Conservation (phyloP, 306 rosid genomes). For the Erythrophleum fordii region DNA sequence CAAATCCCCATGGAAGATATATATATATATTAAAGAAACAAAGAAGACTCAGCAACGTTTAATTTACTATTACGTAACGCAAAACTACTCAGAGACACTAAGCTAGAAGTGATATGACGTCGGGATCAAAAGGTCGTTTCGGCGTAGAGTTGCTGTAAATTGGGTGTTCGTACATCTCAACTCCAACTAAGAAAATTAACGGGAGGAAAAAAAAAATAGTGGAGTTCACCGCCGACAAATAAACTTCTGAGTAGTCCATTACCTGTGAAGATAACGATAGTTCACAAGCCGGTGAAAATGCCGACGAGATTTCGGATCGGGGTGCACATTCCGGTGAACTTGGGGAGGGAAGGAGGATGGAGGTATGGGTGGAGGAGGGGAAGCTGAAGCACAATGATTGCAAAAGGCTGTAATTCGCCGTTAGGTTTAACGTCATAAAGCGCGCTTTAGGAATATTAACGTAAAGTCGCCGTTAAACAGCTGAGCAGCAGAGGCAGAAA, state of each 20-base stretch:
- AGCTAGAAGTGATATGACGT: not conserved
- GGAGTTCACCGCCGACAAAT: not conserved
- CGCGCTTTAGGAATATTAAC: constrained; percentile 26
- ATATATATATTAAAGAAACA: not conserved
- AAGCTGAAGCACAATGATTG: constrained; percentile 42
- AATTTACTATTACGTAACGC: not conserved
- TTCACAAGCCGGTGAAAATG: constrained; percentile 1
- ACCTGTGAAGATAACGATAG: constrained; percentile 23
- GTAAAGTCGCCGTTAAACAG: constrained; percentile 39
- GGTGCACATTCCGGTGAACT: not conserved
- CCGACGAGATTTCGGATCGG: not conserved
- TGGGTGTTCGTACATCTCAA: not conserved
- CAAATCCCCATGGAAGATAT: not conserved
- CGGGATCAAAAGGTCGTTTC: not conserved
- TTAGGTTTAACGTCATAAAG: constrained; percentile 31
- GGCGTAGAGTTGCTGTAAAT: not conserved
- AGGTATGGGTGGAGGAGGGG: not conserved
- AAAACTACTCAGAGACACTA: not conserved
- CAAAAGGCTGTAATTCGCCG: constrained; percentile 20
- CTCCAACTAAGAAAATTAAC: not conserved
- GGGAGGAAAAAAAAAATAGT: not conserved
- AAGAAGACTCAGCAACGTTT: not conserved
- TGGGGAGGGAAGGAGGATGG: not conserved
- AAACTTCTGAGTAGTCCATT: not conserved
- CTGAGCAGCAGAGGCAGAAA: not conserved